A percentile compares a stretch with the other conserved stretches of the same genome.
phyloP scores from a whole-genome alignment of 2,329 filamentous ascomycete genomes.

The Parascedosporium putredinis region DNA sequence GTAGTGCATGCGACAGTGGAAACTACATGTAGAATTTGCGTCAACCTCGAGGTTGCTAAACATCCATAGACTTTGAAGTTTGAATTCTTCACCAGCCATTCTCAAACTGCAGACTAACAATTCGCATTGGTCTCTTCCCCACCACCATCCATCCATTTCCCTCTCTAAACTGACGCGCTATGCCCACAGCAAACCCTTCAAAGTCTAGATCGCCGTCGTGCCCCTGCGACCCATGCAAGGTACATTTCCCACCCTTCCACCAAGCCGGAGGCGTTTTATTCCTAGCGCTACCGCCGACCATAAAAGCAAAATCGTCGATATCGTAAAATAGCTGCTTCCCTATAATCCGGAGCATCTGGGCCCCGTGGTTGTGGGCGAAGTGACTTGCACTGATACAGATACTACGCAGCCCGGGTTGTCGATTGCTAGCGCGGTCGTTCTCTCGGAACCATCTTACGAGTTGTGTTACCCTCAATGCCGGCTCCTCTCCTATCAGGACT shows the following conservation, averaged over 20 bases:
- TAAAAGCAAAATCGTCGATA: background rate
- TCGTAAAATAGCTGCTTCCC: background rate
- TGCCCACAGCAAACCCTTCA: background rate
- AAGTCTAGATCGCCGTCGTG: background rate
- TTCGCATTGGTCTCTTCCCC: background rate
- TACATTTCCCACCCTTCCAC: background rate
- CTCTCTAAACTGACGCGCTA: background rate
- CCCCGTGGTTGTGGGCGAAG: background rate
- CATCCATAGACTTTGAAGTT: too few species aligned
- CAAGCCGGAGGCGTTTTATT: background rate
- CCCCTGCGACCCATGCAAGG: background rate
- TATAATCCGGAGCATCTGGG: background rate
- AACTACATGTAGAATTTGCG: too few species aligned
- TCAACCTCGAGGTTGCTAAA: too few species aligned
- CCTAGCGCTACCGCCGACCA: background rate
- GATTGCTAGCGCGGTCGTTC: background rate
- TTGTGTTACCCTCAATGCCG: background rate
- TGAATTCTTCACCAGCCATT: slow-evolving; percentile 1
- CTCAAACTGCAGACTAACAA: slow-evolving; percentile 2
- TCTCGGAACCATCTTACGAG: background rate
- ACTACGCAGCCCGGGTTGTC: background rate
- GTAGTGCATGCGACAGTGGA: too few species aligned
- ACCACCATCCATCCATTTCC: background rate
- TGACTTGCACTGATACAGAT: background rate
- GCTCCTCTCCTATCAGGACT: background rate